Base-by-base conservation (phyloP, 768 basidiomycete species). In the Amanita pseudoporphyria region DNA sequence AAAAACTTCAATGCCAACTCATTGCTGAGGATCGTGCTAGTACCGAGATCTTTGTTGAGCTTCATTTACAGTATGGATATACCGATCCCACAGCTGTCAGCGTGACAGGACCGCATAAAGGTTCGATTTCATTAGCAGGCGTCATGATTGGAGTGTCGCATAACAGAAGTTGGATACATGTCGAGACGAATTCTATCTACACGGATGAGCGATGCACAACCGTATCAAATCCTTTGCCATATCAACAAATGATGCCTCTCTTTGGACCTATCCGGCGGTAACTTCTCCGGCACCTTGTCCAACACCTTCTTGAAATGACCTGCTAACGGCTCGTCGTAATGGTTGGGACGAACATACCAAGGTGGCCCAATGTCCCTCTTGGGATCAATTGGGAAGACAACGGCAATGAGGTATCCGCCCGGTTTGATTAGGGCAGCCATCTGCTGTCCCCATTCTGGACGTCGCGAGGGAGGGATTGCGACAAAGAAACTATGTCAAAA, bases 401-500 rank as follows among this genome's bases (percentile, higher is more conserved):
- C 62, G 0, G 77, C 73, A 53, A 87, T 73, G 19, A 87, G 72
- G 52, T 74, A 73, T 13, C 82, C 84, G 0, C 81, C 84, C 1
- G 76, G 71, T 49, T 77, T 80, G 45, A 82, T 61, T 13, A 87
- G 60, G 13, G 67, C 63, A 1, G 67, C 63, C 64, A 87, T 81
- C 55, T 81, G 70, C 12, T 57, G 54, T 0, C 74, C 85, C 84
- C 83, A 86, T 14, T 71, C 71, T 2, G 54, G 38, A 9, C 85
- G 72, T 32, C 61, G 66, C 2, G 63, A 51, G 0, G 81, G 84
- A 0, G 77, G 78, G 18, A 88, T 77, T 1, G 86, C 84, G 37
- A 81, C 81, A 60, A 88, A 87, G 66, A 87, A 85, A 1, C 81
- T 83, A 52, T 13, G 28, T n/a, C 28, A 1, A 12, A 3, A 21